Base-by-base conservation (phyloP, 345 rosid genomes). In the Euphorbia lathyris region DNA sequence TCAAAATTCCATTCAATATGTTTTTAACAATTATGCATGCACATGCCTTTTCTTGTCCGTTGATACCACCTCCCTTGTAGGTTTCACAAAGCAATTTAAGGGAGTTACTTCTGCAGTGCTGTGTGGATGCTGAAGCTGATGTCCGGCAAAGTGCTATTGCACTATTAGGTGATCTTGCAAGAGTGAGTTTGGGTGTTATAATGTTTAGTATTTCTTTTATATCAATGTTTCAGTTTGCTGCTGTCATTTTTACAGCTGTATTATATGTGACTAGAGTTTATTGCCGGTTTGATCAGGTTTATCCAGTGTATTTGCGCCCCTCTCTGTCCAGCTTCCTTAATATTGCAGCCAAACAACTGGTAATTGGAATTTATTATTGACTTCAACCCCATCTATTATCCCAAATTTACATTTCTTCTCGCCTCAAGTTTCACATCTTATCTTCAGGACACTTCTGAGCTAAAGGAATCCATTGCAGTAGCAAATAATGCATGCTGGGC, bases 311-410 rank as follows among this genome's bases (percentile, higher is more conserved):
- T 68, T 62, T 74, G 64, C 56, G n/a, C 7, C 42, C 69, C 73
- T 69, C 73, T 94, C 94, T 96, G 96, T 56, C 60, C 60, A 56
- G 27, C 60, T 56, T 56, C 30, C 60, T 56, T 26, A 56, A 26
- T 1, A 26, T 56, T 23, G 60, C 60, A 56, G 60, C 60, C 60
- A 56, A 56, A 23, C 60, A 56, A 56, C 60, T 56, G 60, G 60
- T 56, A 56, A 53, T 7, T 8, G 58, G 10, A 56, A 14, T 47
- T 47, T 47, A 47, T 47, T 53, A 0, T 11, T 7, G 32, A 23
- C 32, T 56, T 9, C 1, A 56, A 13, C 60, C 30, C 30, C 60
- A 56, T 56, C 11, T 56, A 23, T 25, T 27, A 56, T 47, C 6
- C 7, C 22, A 26, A 32, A 56, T 56, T n/a, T 51, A 5, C 17